Conservation (phyloP, 805 yeast genomes). For the Ogataea salicorniae region DNA sequence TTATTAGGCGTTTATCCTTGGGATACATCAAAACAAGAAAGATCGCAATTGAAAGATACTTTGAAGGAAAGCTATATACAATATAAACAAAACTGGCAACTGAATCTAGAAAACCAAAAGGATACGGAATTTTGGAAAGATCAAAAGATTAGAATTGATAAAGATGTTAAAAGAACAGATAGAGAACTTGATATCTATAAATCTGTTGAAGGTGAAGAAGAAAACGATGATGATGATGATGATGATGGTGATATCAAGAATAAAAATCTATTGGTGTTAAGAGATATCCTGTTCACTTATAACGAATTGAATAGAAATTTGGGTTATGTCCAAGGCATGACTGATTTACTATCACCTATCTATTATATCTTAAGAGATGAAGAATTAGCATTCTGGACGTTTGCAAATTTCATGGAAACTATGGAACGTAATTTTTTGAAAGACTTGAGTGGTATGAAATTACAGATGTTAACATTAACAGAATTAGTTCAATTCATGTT, state of each 20-base stretch:
- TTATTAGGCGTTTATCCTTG: conserved; percentile 81
- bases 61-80: conserved; percentile 45
- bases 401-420: conserved; percentile 80
- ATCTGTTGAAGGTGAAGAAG: conserved; percentile 27
- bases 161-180: conserved; percentile 91
- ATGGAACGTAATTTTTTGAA: conserved; percentile 93
- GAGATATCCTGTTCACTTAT: conserved; percentile 78
- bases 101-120: conserved; percentile 45
- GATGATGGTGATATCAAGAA: conserved; percentile 65
- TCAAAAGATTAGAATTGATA: conserved; percentile 84
- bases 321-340: conserved; percentile 98
- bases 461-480: conserved; percentile 77
- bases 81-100: conserved; percentile 68
- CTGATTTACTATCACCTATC: conserved; percentile 83
- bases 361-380: conserved; percentile 68
- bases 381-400: conserved; percentile 80
- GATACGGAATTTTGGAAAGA: conserved; percentile 77
- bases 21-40: conserved; percentile 71
- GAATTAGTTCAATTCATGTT: conserved; percentile 86
- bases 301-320: conserved; percentile 77
- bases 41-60: conserved; percentile 52
- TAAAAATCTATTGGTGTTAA: conserved; percentile 64
- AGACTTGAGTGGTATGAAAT: conserved; percentile 90
- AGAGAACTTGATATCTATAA: conserved; percentile 64
- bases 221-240: conserved; percentile 39